A percentile compares a stretch with the other conserved stretches of the same genome.
Evolutionary conservation across 176 grass and related monocot genomes (phyloP).

Genomic region (Carex scoparia): DNA sequence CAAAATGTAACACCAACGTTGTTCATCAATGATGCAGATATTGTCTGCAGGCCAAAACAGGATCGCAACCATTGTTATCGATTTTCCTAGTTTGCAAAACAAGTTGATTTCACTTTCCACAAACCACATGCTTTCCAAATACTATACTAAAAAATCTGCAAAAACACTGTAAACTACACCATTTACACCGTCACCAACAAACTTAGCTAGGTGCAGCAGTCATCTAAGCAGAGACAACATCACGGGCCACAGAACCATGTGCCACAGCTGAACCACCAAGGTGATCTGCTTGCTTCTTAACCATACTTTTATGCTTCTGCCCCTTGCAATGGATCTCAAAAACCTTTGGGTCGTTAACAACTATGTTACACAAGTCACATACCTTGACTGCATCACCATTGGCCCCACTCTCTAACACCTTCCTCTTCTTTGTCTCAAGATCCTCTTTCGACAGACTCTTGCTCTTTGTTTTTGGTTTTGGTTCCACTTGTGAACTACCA

Average conservation of each 20-base stretch:
- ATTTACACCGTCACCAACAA: background rate
- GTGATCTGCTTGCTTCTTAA: constrained; percentile 29
- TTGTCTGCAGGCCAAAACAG: background rate
- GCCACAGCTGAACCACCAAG: background rate
- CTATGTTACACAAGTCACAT: constrained; percentile 32
- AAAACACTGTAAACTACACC: background rate
- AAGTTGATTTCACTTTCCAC: background rate
- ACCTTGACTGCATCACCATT: constrained; percentile 8
- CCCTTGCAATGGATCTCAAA: constrained; percentile 26
- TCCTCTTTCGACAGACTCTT: constrained; percentile 19
- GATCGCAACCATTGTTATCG: too few species aligned
- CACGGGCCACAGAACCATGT: background rate
- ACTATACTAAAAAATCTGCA: background rate
- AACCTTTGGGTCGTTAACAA: constrained; percentile 25
- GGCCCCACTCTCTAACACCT: constrained; percentile 26
- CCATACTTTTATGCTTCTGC: constrained; percentile 24
- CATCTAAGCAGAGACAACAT: background rate
- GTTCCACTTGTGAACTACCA: background rate
- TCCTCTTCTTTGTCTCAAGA: constrained; percentile 29
- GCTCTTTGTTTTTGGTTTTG: background rate
- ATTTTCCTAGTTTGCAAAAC: background rate
- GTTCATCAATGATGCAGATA: background rate
- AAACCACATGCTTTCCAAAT: background rate
- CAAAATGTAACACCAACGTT: background rate
- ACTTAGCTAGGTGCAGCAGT: background rate